Evolutionary conservation across 352 stramenopile species (phyloP).

Genomic region (Phytopythium sindhum): DNA sequence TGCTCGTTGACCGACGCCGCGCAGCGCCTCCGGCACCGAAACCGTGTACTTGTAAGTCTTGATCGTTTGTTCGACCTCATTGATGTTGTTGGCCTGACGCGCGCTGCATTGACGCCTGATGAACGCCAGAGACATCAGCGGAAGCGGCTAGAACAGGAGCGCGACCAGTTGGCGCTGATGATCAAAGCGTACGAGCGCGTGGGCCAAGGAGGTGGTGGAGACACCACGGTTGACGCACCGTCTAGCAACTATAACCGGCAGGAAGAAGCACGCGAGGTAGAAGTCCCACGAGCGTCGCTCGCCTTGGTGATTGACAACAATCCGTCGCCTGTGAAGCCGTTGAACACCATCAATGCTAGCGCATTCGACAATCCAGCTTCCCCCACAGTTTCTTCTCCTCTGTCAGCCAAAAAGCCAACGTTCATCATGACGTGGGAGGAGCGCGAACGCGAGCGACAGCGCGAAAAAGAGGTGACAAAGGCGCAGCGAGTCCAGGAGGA

Average conservation of each 20-base stretch:
- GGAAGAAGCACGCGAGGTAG: not conserved
- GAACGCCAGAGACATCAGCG: constrained; percentile 30
- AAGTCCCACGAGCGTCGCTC: not conserved
- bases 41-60: constrained; percentile 26
- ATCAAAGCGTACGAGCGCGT: constrained; percentile 52
- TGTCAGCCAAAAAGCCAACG: constrained; percentile 42
- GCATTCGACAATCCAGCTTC: not conserved
- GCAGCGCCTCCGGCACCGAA: constrained; percentile 16
- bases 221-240: not conserved
- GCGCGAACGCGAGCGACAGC: constrained; percentile 45
- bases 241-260: constrained; percentile 9
- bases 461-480: constrained; percentile 61
- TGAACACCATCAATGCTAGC: not conserved
- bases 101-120: not conserved
- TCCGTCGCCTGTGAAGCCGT: not conserved
- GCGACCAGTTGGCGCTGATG: constrained; percentile 47
- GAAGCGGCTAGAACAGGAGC: constrained; percentile 44
- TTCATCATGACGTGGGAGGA: constrained; percentile 79
- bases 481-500: constrained; percentile 59
- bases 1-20: constrained; percentile 13
- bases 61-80: not conserved
- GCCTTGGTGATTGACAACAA: not conserved
- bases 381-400: constrained; percentile 1
- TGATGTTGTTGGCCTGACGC: not conserved
- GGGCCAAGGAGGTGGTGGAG: constrained; percentile 8